Evolutionary conservation across 192 early-diverging fungal species (phyloP).

Genomic region (Spizellomyces sp.): DNA sequence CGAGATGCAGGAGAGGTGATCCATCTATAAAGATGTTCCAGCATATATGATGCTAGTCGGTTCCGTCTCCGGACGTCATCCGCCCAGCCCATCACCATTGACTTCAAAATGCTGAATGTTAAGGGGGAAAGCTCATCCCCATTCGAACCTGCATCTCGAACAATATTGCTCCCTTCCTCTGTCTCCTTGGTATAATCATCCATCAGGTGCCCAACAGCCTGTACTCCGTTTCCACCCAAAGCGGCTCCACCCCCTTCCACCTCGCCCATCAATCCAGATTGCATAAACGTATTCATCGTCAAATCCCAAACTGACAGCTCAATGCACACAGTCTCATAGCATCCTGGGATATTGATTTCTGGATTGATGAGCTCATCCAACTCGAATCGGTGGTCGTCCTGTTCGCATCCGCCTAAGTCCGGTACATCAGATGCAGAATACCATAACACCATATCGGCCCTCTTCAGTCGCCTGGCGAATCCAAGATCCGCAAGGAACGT

Average conservation of each 20-base stretch:
- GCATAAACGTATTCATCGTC: constrained; percentile 81
- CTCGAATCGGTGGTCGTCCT: constrained; percentile 71
- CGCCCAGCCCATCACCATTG: constrained; percentile 80
- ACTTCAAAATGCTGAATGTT: constrained; percentile 75
- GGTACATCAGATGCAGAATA: constrained; percentile 79
- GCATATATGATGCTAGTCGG: constrained; percentile 54
- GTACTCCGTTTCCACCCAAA: constrained; percentile 4
- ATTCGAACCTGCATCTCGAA: constrained; percentile 29
- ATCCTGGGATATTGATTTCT: constrained; percentile 76
- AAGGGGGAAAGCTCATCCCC: constrained; percentile 43
- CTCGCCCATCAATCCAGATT: constrained; percentile 75
- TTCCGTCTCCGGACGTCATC: constrained; percentile 67
- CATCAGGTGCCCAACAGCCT: constrained; percentile 48
- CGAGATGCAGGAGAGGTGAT: constrained; percentile 68
- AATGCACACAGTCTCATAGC: constrained; percentile 79
- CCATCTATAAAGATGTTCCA: constrained; percentile 89
- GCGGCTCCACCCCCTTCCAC: constrained; percentile 58
- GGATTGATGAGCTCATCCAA: constrained; percentile 60
- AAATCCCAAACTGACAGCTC: constrained; percentile 82
- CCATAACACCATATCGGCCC: constrained; percentile 88
- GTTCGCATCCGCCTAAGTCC: constrained; percentile 84
- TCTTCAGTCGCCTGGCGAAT: constrained; percentile 77
- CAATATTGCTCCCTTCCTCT: constrained; percentile 38
- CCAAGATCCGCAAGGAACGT: constrained; percentile 83
- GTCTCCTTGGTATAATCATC: constrained; percentile 63